Conservation (phyloP, 2,329 filamentous ascomycete genomes). For the Fusarium sarcochroum region DNA sequence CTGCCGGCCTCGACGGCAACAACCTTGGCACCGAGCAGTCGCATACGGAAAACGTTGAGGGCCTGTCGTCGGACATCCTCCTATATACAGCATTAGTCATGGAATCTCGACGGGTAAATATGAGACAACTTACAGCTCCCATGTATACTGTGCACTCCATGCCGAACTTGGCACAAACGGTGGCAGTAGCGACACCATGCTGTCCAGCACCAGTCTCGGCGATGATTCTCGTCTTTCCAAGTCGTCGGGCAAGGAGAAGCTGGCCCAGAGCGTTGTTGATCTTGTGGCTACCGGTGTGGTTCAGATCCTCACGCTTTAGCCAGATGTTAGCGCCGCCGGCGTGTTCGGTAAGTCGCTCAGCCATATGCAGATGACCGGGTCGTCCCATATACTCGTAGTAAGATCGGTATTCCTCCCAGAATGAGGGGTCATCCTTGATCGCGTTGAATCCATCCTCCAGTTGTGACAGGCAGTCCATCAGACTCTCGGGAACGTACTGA, state of each 20-base stretch:
- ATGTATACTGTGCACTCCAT: conserved; percentile 99
- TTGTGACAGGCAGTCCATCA: conserved; percentile 96
- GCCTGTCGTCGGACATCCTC: conserved; percentile 97
- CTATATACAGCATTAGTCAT: conserved; percentile 50
- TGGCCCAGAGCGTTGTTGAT: conserved; percentile 99
- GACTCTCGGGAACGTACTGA: conserved; percentile 95
- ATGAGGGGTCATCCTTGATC: conserved; percentile 87
- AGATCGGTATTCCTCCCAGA: conserved; percentile 97
- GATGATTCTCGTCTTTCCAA: conserved; percentile 98
- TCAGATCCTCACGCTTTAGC: conserved; percentile 97
- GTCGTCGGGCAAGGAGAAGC: conserved; percentile 83
- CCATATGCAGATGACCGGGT: conserved; percentile 90
- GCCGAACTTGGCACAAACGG: conserved; percentile 96
- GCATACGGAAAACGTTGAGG: conserved; percentile 98
- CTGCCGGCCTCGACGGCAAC: conserved; percentile 93
- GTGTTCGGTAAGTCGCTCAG: conserved; percentile 87
- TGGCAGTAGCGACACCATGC: conserved; percentile 97
- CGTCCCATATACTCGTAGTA: conserved; percentile 99
- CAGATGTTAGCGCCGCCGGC: conserved; percentile 96
- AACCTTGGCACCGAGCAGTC: conserved; percentile 92
- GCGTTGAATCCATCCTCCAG: conserved; percentile 92
- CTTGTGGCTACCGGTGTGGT: conserved; percentile 98
- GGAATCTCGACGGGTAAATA: background rate
- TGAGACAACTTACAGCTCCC: conserved; percentile 74
- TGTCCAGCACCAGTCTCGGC: conserved; percentile 98